Conservation (phyloP, 495 filamentous ascomycete species). For the Penicillium angulare region DNA sequence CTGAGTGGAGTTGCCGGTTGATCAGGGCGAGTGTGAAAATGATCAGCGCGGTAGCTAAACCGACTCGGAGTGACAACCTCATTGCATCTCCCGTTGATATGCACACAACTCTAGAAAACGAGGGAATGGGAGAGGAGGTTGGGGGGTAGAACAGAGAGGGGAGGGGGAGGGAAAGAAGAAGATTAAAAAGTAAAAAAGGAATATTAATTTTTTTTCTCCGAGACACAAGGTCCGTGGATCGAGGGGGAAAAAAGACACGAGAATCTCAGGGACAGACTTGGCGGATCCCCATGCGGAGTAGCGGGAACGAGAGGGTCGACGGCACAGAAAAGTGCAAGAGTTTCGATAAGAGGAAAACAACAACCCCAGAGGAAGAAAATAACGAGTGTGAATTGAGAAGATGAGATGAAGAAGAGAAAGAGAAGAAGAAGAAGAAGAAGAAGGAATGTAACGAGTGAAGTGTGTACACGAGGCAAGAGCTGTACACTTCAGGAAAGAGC, state of each 20-base stretch:
- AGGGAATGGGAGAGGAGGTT: constrained; percentile 1
- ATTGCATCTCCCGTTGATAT: constrained; percentile 39
- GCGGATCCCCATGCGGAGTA: constrained; percentile 4
- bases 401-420: neutral
- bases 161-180: neutral
- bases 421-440: neutral
- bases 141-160: constrained; percentile 5
- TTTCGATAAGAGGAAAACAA: no score
- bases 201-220: neutral
- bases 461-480: no score
- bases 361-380: neutral
- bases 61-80: constrained; percentile 41
- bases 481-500: no score
- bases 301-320: neutral
- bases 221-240: constrained; percentile 1
- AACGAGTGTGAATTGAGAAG: neutral
- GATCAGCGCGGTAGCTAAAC: constrained; percentile 32
- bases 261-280: constrained; percentile 2
- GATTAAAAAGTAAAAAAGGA: no score
- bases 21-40: constrained; percentile 35
- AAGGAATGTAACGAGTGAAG: no score
- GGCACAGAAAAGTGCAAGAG: neutral
- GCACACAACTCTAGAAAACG: neutral
- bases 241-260: neutral
- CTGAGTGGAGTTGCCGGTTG: constrained; percentile 30